A percentile compares a stretch with the other conserved stretches of the same genome.
Evolutionary conservation across 2,329 filamentous ascomycete genomes (phyloP).

Genomic region (Fusarium setosum): DNA sequence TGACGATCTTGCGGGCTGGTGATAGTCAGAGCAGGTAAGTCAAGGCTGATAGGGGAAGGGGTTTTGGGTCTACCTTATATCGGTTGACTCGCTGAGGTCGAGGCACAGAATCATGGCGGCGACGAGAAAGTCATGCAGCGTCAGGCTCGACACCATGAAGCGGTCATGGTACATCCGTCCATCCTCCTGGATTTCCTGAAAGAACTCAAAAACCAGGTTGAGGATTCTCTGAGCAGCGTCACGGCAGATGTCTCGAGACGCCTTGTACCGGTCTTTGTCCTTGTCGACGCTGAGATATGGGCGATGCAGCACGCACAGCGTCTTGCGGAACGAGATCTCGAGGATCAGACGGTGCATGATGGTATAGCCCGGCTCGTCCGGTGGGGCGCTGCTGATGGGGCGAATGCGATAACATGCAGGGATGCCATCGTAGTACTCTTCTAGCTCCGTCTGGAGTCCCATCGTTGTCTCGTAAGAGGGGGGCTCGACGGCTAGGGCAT

Average conservation of each 20-base stretch:
- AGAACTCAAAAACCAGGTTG: conserved; percentile 59
- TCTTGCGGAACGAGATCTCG: conserved; percentile 61
- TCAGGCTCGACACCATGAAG: conserved; percentile 65
- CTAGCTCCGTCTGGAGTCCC: conserved; percentile 54
- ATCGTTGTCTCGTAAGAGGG: conserved; percentile 49
- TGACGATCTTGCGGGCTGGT: conserved; percentile 46
- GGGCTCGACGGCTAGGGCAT: conserved; percentile 52
- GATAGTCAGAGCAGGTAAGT: conserved; percentile 11
- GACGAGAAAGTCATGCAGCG: conserved; percentile 67
- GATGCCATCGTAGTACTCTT: conserved; percentile 49
- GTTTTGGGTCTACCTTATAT: conserved; percentile 47
- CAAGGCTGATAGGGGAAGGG: neutral
- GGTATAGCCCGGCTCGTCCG: conserved; percentile 56
- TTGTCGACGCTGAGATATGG: conserved; percentile 56
- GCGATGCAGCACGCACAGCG: conserved; percentile 62
- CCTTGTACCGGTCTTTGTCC: conserved; percentile 50
- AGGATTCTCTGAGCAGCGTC: conserved; percentile 58
- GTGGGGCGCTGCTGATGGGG: conserved; percentile 55
- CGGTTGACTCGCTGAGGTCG: conserved; percentile 55
- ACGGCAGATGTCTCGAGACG: conserved; percentile 55
- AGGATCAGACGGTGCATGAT: conserved; percentile 62
- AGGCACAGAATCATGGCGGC: conserved; percentile 70
- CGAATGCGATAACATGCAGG: conserved; percentile 55
- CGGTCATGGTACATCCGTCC: conserved; percentile 64
- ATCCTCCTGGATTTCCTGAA: conserved; percentile 57